phyloP scores from a whole-genome alignment of 345 rosid species.

The Lepidium aucheri region DNA sequence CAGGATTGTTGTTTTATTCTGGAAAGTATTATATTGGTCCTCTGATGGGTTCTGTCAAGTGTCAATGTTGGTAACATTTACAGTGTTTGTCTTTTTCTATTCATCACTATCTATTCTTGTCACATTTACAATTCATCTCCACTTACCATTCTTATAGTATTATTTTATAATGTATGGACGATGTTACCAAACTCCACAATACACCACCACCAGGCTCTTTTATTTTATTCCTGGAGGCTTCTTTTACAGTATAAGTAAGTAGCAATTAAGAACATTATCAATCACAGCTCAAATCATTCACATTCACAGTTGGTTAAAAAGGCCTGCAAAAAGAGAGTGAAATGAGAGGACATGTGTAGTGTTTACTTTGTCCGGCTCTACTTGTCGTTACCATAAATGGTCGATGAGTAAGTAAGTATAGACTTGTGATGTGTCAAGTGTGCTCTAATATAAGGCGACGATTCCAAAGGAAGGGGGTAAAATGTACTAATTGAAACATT shows the following conservation, averaged over 20 bases:
- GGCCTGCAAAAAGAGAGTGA: no score
- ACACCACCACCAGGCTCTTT: slow-evolving; percentile 5
- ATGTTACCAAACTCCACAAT: background rate
- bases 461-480: slow-evolving; percentile 12
- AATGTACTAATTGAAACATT: background rate
- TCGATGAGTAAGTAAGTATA: background rate
- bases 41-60: slow-evolving; percentile 19
- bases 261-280: background rate
- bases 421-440: slow-evolving; percentile 21
- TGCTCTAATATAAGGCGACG: slow-evolving; percentile 13
- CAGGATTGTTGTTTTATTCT: slow-evolving; percentile 15
- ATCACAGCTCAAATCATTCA: slow-evolving; percentile 1
- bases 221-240: slow-evolving; percentile 14
- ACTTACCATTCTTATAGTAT: background rate
- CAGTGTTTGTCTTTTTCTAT: slow-evolving; percentile 22
- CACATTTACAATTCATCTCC: background rate
- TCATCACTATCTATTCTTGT: background rate
- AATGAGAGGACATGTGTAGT: slow-evolving; percentile 1
- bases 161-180: background rate
- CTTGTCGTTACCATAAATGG: slow-evolving; percentile 1
- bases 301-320: no score
- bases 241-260: background rate
- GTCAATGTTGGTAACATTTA: slow-evolving; percentile 22
- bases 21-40: slow-evolving; percentile 6
- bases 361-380: background rate